A percentile compares a stretch with the other conserved stretches of the same genome.
These are phyloP conservation scores for Fomitopsis pinicola DNA, from an alignment of 1,284 basidiomycete species.

Conservation along the genomic window DNA sequence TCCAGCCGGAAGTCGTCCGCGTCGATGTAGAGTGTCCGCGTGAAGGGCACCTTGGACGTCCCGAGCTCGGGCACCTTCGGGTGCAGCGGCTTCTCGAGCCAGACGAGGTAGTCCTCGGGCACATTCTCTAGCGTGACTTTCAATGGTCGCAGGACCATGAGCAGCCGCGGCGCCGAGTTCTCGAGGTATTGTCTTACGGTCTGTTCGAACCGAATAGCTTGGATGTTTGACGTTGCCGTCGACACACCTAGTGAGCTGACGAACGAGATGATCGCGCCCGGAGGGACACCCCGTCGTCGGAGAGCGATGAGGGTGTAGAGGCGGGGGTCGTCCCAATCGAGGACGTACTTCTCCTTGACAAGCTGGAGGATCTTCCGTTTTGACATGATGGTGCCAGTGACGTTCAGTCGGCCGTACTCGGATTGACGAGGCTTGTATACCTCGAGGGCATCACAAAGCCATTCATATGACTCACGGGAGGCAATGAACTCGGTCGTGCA, in stretches of 20 bases:
- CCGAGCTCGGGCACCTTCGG: slow-evolving; percentile 93
- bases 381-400: slow-evolving; percentile 96
- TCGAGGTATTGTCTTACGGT: slow-evolving; percentile 89
- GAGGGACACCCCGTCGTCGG: slow-evolving; percentile 91
- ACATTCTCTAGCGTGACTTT: slow-evolving; percentile 92
- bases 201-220: slow-evolving; percentile 89
- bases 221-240: slow-evolving; percentile 81
- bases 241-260: slow-evolving; percentile 94
- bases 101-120: slow-evolving; percentile 78
- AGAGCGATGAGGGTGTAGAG: slow-evolving; percentile 96
- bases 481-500: slow-evolving; percentile 97
- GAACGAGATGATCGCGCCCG: slow-evolving; percentile 92
- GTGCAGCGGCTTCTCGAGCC: slow-evolving; percentile 91
- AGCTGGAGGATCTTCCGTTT: slow-evolving; percentile 95
- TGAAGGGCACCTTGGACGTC: slow-evolving; percentile 81
- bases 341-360: slow-evolving; percentile 82
- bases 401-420: slow-evolving; percentile 91
- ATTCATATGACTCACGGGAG: slow-evolving; percentile 98
- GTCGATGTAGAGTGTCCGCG: slow-evolving; percentile 91
- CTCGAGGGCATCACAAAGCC: slow-evolving; percentile 95
- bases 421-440: slow-evolving; percentile 99
- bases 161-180: slow-evolving; percentile 80
- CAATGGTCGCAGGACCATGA: slow-evolving; percentile 91
- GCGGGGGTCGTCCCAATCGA: slow-evolving; percentile 98
- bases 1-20: slow-evolving; percentile 89